phyloP scores from a whole-genome alignment of 2,329 filamentous ascomycete species.

The Xylaria sp. region DNA sequence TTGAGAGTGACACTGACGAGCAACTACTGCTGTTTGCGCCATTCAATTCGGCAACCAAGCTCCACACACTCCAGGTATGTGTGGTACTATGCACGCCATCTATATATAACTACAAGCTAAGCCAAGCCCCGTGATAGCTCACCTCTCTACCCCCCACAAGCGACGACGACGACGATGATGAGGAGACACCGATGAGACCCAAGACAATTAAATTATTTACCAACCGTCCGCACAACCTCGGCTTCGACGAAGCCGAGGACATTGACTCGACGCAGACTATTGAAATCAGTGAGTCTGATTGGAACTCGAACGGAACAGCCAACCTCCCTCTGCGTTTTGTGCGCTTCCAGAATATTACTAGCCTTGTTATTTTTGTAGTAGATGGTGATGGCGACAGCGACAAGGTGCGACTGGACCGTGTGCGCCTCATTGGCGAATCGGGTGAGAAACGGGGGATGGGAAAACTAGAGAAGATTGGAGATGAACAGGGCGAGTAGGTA shows the following conservation, averaged over 20 bases:
- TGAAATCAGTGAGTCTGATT: conserved; percentile 78
- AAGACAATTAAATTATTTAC: conserved; percentile 86
- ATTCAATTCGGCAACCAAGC: conserved; percentile 87
- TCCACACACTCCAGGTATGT: conserved; percentile 80
- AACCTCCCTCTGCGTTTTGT: conserved; percentile 84
- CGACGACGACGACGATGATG: conserved; percentile 76
- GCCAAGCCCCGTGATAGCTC: conserved; percentile 65
- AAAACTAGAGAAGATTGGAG: conserved; percentile 93
- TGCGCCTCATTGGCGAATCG: conserved; percentile 85
- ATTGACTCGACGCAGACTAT: conserved; percentile 83
- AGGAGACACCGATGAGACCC: conserved; percentile 83
- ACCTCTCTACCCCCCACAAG: conserved; percentile 76
- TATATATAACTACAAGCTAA: conserved; percentile 34
- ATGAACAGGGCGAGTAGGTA: conserved; percentile 71
- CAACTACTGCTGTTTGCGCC: conserved; percentile 94
- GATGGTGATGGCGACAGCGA: conserved; percentile 86
- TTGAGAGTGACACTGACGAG: conserved; percentile 97
- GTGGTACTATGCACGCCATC: background rate
- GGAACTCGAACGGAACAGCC: conserved; percentile 82
- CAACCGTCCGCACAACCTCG: conserved; percentile 89
- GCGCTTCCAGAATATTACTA: conserved; percentile 96
- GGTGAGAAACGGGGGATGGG: conserved; percentile 94
- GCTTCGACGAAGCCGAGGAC: conserved; percentile 95
- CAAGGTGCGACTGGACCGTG: conserved; percentile 83
- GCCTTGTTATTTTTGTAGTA: conserved; percentile 86